Base-by-base conservation (phyloP, 208 protist genomes). In the Novymonas esmeraldas region DNA sequence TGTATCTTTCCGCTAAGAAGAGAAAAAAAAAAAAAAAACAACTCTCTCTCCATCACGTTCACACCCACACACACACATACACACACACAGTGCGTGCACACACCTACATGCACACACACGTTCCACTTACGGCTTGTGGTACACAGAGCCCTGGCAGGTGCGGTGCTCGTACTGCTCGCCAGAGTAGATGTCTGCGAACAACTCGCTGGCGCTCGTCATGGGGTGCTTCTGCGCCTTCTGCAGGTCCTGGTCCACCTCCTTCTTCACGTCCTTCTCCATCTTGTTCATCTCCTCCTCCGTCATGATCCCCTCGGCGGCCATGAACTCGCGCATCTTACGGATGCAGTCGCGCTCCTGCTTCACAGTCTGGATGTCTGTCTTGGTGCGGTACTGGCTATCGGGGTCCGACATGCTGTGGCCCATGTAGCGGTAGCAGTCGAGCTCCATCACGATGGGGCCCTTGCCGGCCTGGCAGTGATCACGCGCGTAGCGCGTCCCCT, bases 351-450 rank as follows among this genome's bases (percentile, higher is more conserved):
- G 89, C 39, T 83, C 82, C 46, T 83, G 76, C 73, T 95, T 93
- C 41, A 98, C 92, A 42, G 90, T 60, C 64, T 97, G 81, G 45
- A 99, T 93, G 70, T 99, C 98, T 18, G 94, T 94, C 78, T 98
- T 96, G 41, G 86, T 94, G 79, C 98, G 95, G 89, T 99, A 99
- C 44, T 93, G 89, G 57, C 89, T 98, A 71, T 98, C 98, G 42
- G 98, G 98, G 84, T 99, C 98, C 38, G 95, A 98, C 98, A 99
- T 99, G 38, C 91, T 98, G 89, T 99, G 98, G 55, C 98, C 98
- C 78, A 97, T 91, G 84, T 98, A 98, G 57, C 97, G 92, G 87
- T 98, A 98, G 33, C 94, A 98, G 74, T 98, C 89, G 56, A 98
- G 86, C 84, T 99, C 97, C 33, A 99, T 46, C 28, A 99, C 84